phyloP scores from a whole-genome alignment of 192 early-diverging fungal genomes.

The Haplosporangium gracile region DNA sequence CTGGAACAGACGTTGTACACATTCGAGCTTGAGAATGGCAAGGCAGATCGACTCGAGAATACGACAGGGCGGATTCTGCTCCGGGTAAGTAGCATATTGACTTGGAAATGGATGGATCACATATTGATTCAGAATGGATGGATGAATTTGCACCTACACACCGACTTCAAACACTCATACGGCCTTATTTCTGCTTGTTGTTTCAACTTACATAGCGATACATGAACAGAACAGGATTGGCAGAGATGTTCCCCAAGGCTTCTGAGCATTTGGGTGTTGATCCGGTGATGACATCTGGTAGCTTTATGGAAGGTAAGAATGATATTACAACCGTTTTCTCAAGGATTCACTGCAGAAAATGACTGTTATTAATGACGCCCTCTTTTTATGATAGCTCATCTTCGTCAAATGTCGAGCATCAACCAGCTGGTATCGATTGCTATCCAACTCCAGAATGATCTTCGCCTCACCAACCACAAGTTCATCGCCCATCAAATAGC shows the following conservation, averaged over 20 bases:
- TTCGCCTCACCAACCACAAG: constrained; percentile 62
- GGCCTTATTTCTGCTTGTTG: neutral
- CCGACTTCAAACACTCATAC: neutral
- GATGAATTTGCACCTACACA: neutral
- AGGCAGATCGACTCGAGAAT: constrained; percentile 11
- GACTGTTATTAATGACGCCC: neutral
- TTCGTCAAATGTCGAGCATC: constrained; percentile 36
- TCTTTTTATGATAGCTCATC: constrained; percentile 24
- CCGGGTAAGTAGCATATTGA: constrained; percentile 6
- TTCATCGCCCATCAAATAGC: constrained; percentile 68
- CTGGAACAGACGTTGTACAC: constrained; percentile 31
- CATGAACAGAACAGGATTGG: constrained; percentile 41
- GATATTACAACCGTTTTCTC: neutral
- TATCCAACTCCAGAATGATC: constrained; percentile 62
- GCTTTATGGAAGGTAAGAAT: constrained; percentile 24
- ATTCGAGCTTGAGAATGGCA: constrained; percentile 23
- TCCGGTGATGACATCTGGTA: constrained; percentile 17
- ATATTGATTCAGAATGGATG: neutral
- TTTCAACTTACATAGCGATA: constrained; percentile 23
- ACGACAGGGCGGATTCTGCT: constrained; percentile 18
- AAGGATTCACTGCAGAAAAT: neutral
- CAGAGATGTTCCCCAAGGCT: constrained; percentile 53
- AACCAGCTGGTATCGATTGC: constrained; percentile 66
- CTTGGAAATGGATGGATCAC: neutral
- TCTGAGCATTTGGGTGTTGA: constrained; percentile 39